phyloP scores from a whole-genome alignment of 2,329 filamentous ascomycete genomes.

The Trichoderma sp. region DNA sequence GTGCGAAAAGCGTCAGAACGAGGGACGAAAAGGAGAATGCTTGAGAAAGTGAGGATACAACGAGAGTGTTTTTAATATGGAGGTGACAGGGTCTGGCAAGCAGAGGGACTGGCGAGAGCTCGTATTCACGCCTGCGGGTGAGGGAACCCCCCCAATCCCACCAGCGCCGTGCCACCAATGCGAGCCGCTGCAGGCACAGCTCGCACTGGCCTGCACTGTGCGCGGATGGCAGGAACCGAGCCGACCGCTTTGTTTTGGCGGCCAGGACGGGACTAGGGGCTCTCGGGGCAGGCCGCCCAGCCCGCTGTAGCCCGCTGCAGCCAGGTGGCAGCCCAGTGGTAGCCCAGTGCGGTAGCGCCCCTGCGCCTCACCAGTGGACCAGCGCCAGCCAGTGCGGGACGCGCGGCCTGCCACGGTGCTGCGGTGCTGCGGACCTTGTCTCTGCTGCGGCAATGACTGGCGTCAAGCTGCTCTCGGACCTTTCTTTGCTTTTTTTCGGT shows the following conservation, averaged over 20 bases:
- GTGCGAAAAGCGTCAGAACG: conserved; percentile 16
- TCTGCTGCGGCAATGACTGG: neutral
- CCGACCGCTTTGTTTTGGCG: conserved; percentile 14
- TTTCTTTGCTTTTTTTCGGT: neutral
- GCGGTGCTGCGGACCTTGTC: neutral
- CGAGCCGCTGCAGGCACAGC: neutral
- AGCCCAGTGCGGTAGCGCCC: neutral
- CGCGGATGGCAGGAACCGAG: conserved; percentile 9
- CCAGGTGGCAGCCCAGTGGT: no score
- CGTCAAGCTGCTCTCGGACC: no score
- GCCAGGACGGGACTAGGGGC: conserved; percentile 20
- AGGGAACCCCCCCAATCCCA: conserved; percentile 1
- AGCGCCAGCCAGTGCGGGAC: conserved; percentile 10
- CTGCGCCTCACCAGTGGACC: conserved; percentile 25
- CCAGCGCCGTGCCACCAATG: neutral
- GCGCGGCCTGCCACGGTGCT: neutral
- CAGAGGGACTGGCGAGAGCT: conserved; percentile 24
- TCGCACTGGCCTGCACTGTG: conserved; percentile 4
- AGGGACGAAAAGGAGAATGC: conserved; percentile 26
- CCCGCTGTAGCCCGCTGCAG: conserved; percentile 7
- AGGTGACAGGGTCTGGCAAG: conserved; percentile 26
- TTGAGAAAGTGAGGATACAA: conserved; percentile 24
- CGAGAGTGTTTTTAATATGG: conserved; percentile 27
- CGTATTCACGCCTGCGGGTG: conserved; percentile 22
- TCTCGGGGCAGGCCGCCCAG: conserved; percentile 23